A percentile compares a stretch with the other conserved stretches of the same genome.
These are phyloP conservation scores for Penicillium arizonense DNA, from an alignment of 495 filamentous ascomycete genomes.

Conservation along the genomic window DNA sequence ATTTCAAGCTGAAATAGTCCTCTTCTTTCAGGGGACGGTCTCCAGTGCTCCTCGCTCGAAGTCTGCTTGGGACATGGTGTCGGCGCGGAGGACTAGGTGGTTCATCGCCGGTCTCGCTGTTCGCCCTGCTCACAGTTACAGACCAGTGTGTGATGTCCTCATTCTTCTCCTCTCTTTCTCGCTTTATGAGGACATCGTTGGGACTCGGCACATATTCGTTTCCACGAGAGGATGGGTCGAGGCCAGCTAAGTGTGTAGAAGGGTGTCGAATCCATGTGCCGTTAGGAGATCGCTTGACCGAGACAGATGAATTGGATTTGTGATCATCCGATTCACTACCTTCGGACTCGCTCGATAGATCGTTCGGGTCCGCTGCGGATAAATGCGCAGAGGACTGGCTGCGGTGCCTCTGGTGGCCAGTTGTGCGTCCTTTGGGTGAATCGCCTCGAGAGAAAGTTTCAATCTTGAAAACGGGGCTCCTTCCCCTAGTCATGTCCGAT, in stretches of 20 bases:
- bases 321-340: slow-evolving; percentile 26
- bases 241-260: slow-evolving; percentile 33
- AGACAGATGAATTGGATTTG: slow-evolving; percentile 11
- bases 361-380: slow-evolving; percentile 27
- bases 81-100: slow-evolving; percentile 18
- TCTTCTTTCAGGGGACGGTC: slow-evolving; percentile 38
- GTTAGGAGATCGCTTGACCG: slow-evolving; percentile 26
- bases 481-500: slow-evolving; percentile 26
- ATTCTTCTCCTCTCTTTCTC: slow-evolving; percentile 42
- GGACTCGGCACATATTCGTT: slow-evolving; percentile 43
- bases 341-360: slow-evolving; percentile 28
- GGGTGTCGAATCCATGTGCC: slow-evolving; percentile 33
- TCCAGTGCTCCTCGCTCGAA: slow-evolving; percentile 48
- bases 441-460: slow-evolving; percentile 47
- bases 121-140: slow-evolving; percentile 38
- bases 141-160: slow-evolving; percentile 47
- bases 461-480: slow-evolving; percentile 49
- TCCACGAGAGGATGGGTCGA: slow-evolving; percentile 39
- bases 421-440: slow-evolving; percentile 38
- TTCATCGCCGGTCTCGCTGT: slow-evolving; percentile 40
- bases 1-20: slow-evolving; percentile 40
- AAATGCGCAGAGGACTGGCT: slow-evolving; percentile 42
- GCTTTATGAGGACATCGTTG: slow-evolving; percentile 41
- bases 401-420: slow-evolving; percentile 21
- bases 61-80: slow-evolving; percentile 23